phyloP scores from a whole-genome alignment of 208 protist species.

The Acanthamoeba healyi region DNA sequence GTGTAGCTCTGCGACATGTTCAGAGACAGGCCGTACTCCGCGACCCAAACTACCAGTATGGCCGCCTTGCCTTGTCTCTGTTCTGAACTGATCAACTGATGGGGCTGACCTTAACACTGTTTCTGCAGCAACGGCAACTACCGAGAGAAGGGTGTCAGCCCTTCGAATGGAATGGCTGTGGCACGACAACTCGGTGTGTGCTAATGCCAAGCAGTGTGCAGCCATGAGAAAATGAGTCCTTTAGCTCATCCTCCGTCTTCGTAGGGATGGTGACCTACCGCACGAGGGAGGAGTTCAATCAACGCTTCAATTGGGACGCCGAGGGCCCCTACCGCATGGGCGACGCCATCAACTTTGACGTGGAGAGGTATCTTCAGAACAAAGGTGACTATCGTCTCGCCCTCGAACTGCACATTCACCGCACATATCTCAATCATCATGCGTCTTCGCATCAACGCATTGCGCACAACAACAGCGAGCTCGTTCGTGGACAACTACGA shows the following conservation, averaged over 20 bases:
- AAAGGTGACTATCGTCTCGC: background rate
- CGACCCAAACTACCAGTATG: conserved; percentile 60
- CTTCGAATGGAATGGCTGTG: conserved; percentile 63
- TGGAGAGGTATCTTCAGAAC: conserved; percentile 27
- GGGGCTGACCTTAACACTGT: too few relatives aligned
- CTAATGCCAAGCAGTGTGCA: background rate
- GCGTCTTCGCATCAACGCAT: background rate
- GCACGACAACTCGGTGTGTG: conserved; percentile 26
- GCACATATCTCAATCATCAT: too few relatives aligned
- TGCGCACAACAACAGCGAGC: background rate
- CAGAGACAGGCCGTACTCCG: conserved; percentile 54
- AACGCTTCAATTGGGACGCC: conserved; percentile 58
- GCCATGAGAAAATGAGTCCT: background rate
- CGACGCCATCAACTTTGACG: conserved; percentile 68
- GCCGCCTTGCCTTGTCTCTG: background rate
- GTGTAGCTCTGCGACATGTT: conserved; percentile 48
- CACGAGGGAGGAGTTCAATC: conserved; percentile 68
- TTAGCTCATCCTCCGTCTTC: background rate
- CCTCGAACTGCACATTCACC: too few relatives aligned
- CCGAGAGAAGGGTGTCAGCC: background rate
- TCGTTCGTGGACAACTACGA: conserved; percentile 67
- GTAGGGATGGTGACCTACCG: conserved; percentile 71
- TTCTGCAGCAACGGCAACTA: conserved; percentile 42
- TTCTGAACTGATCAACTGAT: too few relatives aligned
- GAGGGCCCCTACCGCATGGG: conserved; percentile 44